Conservation (phyloP, 176 grass and related monocot species). For the Tuctoria greenei region DNA sequence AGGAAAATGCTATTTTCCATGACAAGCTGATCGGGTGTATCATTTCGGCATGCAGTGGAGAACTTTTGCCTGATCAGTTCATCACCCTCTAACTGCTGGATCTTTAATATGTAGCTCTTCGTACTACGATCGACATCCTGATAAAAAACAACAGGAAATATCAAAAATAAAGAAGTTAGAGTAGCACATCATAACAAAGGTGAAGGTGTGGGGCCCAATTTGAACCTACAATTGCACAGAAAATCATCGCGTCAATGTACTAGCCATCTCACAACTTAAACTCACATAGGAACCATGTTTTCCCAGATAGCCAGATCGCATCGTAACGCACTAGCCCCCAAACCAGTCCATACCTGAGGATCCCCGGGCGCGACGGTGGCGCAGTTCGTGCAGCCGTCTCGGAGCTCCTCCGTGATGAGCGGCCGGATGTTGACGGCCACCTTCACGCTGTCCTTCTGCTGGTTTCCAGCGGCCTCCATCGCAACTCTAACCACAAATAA, state of each 20-base stretch:
- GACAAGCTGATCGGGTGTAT: slow-evolving; percentile 44
- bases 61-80: slow-evolving; percentile 69
- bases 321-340: background rate
- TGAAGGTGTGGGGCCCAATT: slow-evolving; percentile 60
- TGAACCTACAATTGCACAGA: slow-evolving; percentile 53
- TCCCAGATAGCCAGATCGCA: background rate
- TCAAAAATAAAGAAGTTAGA: background rate
- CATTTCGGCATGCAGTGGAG: slow-evolving; percentile 57
- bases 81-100: slow-evolving; percentile 83
- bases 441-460: slow-evolving; percentile 75
- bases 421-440: slow-evolving; percentile 91
- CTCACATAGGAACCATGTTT: background rate
- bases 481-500: slow-evolving; percentile 29
- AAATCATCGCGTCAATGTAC: background rate
- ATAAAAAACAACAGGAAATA: slow-evolving; percentile 2
- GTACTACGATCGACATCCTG: slow-evolving; percentile 66
- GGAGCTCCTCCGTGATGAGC: slow-evolving; percentile 84
- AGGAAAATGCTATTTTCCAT: slow-evolving; percentile 54
- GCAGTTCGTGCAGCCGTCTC: slow-evolving; percentile 77
- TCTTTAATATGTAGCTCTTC: slow-evolving; percentile 80
- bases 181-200: background rate
- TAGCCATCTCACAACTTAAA: slow-evolving; percentile 29
- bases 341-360: slow-evolving; percentile 63
- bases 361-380: slow-evolving; percentile 70
- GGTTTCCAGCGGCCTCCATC: slow-evolving; percentile 54